These are phyloP conservation scores for Strombidium stylifer DNA, from an alignment of 73 alveolate species.

Conservation along the genomic window DNA sequence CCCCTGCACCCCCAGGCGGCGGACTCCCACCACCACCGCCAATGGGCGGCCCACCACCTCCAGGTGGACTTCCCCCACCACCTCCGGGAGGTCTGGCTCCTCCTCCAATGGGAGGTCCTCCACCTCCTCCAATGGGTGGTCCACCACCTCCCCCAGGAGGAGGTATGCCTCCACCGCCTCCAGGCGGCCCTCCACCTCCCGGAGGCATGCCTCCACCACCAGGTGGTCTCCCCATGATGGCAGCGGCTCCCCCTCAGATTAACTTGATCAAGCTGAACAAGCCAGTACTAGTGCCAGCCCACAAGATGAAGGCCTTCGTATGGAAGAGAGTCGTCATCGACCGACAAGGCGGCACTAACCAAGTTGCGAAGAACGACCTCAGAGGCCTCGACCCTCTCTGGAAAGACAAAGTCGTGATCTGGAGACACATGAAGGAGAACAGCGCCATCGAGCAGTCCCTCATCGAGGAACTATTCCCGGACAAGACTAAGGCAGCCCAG, in stretches of 20 bases:
- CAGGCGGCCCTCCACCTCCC: slow-evolving; percentile 27
- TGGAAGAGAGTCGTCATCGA: slow-evolving; percentile 38
- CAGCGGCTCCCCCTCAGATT: slow-evolving; percentile 8
- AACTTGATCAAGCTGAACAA: slow-evolving; percentile 3
- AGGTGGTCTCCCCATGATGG: background rate
- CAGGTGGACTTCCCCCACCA: slow-evolving; percentile 34
- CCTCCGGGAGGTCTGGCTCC: slow-evolving; percentile 49
- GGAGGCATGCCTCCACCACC: slow-evolving; percentile 5
- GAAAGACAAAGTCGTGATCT: background rate
- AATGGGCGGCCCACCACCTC: slow-evolving; percentile 20
- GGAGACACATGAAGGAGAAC: too few species aligned
- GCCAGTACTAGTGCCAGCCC: slow-evolving; percentile 15
- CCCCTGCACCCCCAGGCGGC: background rate
- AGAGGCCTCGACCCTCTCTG: background rate
- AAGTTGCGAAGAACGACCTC: slow-evolving; percentile 1
- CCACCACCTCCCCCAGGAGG: slow-evolving; percentile 45
- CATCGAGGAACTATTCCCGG: too few species aligned
- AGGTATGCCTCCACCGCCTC: slow-evolving; percentile 23
- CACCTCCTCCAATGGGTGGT: slow-evolving; percentile 13
- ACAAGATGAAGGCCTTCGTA: slow-evolving; percentile 1
- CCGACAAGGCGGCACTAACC: slow-evolving; percentile 11
- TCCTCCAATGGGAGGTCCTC: slow-evolving; percentile 29
- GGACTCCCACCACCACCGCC: slow-evolving; percentile 4
- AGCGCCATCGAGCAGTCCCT: too few species aligned
- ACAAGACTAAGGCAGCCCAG: slow-evolving; percentile 3